Conservation (phyloP, 1,284 basidiomycete species). For the Macrocystidia cucumis region DNA sequence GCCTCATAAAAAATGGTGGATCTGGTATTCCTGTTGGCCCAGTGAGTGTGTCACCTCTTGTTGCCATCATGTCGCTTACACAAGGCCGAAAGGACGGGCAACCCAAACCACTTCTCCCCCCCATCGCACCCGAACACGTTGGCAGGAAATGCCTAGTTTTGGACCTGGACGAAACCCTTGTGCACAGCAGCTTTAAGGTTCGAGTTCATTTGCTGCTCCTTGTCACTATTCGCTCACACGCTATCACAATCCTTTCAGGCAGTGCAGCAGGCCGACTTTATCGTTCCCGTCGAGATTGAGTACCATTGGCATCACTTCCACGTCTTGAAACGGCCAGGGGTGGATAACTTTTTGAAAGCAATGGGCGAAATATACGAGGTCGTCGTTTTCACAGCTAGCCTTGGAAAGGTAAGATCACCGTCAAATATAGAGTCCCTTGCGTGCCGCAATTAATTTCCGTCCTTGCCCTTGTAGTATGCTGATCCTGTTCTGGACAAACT, state of each 20-base stretch:
- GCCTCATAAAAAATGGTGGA: slow-evolving; percentile 38
- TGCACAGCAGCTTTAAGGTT: slow-evolving; percentile 92
- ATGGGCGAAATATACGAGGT: slow-evolving; percentile 99
- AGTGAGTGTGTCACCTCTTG: slow-evolving; percentile 20
- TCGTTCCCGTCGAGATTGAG: slow-evolving; percentile 98
- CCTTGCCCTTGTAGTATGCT: slow-evolving; percentile 64
- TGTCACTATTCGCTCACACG: slow-evolving; percentile 2
- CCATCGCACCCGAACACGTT: slow-evolving; percentile 61
- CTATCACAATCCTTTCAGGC: slow-evolving; percentile 60
- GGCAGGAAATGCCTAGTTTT: slow-evolving; percentile 92
- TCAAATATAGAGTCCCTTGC: no score
- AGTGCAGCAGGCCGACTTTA: slow-evolving; percentile 92
- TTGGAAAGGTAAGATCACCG: slow-evolving; percentile 74
- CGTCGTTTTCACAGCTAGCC: slow-evolving; percentile 95
- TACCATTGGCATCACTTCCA: slow-evolving; percentile 98
- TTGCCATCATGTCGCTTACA: slow-evolving; percentile 1
- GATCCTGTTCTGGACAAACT: slow-evolving; percentile 98
- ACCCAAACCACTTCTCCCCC: slow-evolving; percentile 77
- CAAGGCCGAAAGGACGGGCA: slow-evolving; percentile 66
- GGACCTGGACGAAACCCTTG: slow-evolving; percentile 92
- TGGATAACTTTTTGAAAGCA: slow-evolving; percentile 91
- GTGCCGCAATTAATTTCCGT: slow-evolving; percentile 7
- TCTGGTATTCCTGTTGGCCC: slow-evolving; percentile 44
- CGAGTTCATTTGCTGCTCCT: slow-evolving; percentile 13
- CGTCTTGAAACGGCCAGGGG: slow-evolving; percentile 97